These are phyloP conservation scores for Cephaloascus fragrans DNA, from an alignment of 805 yeast species.

Conservation along the genomic window DNA sequence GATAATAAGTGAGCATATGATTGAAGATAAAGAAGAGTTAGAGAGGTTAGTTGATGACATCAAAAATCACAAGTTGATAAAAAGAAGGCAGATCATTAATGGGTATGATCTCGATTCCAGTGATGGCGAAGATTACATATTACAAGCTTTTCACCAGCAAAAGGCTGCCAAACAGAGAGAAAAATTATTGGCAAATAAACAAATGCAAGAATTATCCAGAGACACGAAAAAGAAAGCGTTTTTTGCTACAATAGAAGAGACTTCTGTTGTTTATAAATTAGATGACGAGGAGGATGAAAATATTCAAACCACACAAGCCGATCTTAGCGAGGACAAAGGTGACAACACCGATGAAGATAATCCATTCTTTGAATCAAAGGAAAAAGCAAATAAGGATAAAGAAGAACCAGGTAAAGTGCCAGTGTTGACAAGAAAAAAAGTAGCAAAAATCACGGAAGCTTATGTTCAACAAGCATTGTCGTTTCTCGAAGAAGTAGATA, in stretches of 20 bases:
- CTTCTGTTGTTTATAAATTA: slow-evolving; percentile 19
- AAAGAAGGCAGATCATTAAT: slow-evolving; percentile 39
- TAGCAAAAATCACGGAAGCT: slow-evolving; percentile 35
- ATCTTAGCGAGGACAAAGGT: slow-evolving; percentile 12
- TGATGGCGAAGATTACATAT: slow-evolving; percentile 64
- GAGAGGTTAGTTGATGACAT: slow-evolving; percentile 62
- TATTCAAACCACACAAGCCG: slow-evolving; percentile 15
- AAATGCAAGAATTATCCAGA: slow-evolving; percentile 31
- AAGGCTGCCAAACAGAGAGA: slow-evolving; percentile 36
- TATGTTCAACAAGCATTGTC: slow-evolving; percentile 50
- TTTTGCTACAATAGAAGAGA: slow-evolving; percentile 52
- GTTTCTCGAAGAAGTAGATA: slow-evolving; percentile 27
- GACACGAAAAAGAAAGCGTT: slow-evolving; percentile 57
- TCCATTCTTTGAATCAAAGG: slow-evolving; percentile 2
- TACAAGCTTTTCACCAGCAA: slow-evolving; percentile 31
- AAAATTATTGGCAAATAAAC: slow-evolving; percentile 36
- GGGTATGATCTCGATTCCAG: slow-evolving; percentile 56
- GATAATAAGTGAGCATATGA: slow-evolving; percentile 50
- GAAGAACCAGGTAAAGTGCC: slow-evolving; percentile 10
- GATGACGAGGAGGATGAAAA: slow-evolving; percentile 14
- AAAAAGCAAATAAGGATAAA: slow-evolving; percentile 7
- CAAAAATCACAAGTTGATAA: slow-evolving; percentile 61
- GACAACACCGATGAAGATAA: slow-evolving; percentile 9
- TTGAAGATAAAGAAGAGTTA: slow-evolving; percentile 52
- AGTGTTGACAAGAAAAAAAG: slow-evolving; percentile 19